Conservation (phyloP, 2,329 filamentous ascomycete genomes). For the Arthrobotrys conoides region DNA sequence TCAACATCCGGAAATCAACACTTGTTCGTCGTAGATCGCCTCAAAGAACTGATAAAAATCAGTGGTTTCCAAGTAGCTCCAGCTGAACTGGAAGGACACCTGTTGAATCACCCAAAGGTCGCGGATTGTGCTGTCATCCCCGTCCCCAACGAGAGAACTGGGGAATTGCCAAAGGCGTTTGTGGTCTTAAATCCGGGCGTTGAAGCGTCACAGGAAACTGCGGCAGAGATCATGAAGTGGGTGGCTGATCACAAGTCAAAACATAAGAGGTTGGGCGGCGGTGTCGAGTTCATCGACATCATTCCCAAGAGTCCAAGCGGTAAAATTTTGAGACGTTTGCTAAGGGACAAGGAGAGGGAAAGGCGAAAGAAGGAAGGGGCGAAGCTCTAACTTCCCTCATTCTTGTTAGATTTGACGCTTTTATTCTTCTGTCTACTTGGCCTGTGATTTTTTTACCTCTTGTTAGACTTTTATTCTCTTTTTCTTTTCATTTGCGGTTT, state of each 20-base stretch:
- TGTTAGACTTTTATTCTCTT: background rate
- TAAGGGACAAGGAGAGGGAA: slow-evolving; percentile 82
- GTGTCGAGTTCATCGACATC: slow-evolving; percentile 69
- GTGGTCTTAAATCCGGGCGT: slow-evolving; percentile 66
- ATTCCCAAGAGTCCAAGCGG: slow-evolving; percentile 71
- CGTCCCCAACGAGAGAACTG: slow-evolving; percentile 68
- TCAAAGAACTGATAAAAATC: slow-evolving; percentile 74
- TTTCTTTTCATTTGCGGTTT: background rate
- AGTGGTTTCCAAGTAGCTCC: slow-evolving; percentile 72
- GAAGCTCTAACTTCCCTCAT: slow-evolving; percentile 72
- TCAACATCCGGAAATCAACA: slow-evolving; percentile 80
- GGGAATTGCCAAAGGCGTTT: slow-evolving; percentile 70
- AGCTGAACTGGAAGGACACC: slow-evolving; percentile 69
- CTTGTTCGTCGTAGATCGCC: slow-evolving; percentile 85
- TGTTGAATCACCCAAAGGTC: slow-evolving; percentile 69
- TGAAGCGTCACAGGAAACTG: slow-evolving; percentile 64
- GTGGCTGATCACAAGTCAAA: slow-evolving; percentile 68
- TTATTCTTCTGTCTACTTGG: background rate
- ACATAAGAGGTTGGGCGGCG: slow-evolving; percentile 70
- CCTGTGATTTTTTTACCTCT: background rate
- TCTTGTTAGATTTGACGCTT: background rate
- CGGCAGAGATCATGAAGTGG: slow-evolving; percentile 68
- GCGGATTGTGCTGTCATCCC: slow-evolving; percentile 70
- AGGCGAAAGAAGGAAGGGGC: slow-evolving; percentile 75
- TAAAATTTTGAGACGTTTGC: slow-evolving; percentile 70